Evolutionary conservation across 1,284 basidiomycete species (phyloP), one percentile per base, ranked within the genome.

Genomic region (Moesziomyces aphidis): DNA sequence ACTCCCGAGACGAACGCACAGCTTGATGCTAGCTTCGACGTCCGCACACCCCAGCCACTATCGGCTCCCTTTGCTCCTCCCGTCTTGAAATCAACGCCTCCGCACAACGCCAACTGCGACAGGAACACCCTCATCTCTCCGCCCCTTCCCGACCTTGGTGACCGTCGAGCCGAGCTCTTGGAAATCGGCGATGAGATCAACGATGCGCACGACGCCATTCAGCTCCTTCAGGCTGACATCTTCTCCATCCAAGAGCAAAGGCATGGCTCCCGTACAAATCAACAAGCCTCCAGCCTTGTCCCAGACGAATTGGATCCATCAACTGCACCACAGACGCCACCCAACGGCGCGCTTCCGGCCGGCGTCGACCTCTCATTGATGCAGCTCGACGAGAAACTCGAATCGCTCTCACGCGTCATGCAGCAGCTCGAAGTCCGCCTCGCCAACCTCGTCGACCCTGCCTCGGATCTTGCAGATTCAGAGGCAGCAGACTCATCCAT

Each of bases 361-460:
- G 89, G 90, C 56, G 92, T 95, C 63, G 93, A 94, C 82, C 88
- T 91, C 65, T 91, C 92, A 4, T 87, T 95, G 44, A 91, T 91
- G 86, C 89, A 85, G 66, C 88, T 95, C 60, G 91, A 94, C 73
- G 91, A 92, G 83, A 89, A 90, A 61, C 87, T 95, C n/a, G 91
- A 93, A 78, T 85, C 88, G 5, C 90, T 93, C 45, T 74, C 72
- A 17, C 58, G 64, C 17, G 24, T 34, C 52, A 74, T 77, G 68
- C 72, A 76, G 54, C 73, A 76, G 42, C 64, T 76, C 28, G 73
- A 76, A 21, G 73, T 72, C 8, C 54, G 73, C 22, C 34, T 76
- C 2, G 44, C 48, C 24, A 65, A 65, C 34, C 50, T 72, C 3
- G 47, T 39, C 17, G 60, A 42, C 21, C 26, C 56, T 23, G 19